Percentiles rank a stretch among this genome's conserved stretches.
These are phyloP conservation scores for Arthrocladium fulminans DNA, from an alignment of 2,329 filamentous ascomycete species.

Conservation along the genomic window DNA sequence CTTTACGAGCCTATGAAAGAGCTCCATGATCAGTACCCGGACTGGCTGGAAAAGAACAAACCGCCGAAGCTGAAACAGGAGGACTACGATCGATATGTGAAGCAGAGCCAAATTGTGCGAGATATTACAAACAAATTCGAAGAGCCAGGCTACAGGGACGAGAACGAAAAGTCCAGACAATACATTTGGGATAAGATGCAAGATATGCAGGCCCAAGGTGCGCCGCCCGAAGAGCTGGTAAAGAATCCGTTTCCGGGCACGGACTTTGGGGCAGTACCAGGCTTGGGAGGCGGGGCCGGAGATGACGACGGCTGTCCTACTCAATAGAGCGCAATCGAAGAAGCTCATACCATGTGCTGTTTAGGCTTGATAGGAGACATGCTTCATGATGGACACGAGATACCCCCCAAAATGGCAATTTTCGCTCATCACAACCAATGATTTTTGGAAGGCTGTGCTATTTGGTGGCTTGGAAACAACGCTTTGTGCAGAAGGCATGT, in stretches of 20 bases:
- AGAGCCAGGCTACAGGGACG: conserved; percentile 68
- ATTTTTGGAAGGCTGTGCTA: background rate
- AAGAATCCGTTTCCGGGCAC: conserved; percentile 53
- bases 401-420: background rate
- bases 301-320: conserved; percentile 52
- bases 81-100: conserved; percentile 70
- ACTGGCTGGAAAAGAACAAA: conserved; percentile 74
- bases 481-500: too few relatives aligned
- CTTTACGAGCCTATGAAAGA: conserved; percentile 99
- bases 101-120: conserved; percentile 67
- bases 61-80: conserved; percentile 53
- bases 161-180: conserved; percentile 70
- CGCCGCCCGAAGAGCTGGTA: conserved; percentile 81
- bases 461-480: too few relatives aligned
- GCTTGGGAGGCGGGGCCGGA: conserved; percentile 63
- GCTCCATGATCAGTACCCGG: conserved; percentile 81
- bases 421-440: too few relatives aligned
- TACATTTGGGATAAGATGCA: conserved; percentile 98
- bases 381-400: background rate
- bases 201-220: conserved; percentile 97
- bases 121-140: conserved; percentile 91
- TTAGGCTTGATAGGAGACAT: background rate
- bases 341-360: background rate
- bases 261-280: conserved; percentile 16
- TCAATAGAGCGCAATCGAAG: conserved; percentile 30